A percentile compares a stretch with the other conserved stretches of the same genome.
Evolutionary conservation across 805 yeast species (phyloP).

Genomic region (Cyberlindnera veronae): DNA sequence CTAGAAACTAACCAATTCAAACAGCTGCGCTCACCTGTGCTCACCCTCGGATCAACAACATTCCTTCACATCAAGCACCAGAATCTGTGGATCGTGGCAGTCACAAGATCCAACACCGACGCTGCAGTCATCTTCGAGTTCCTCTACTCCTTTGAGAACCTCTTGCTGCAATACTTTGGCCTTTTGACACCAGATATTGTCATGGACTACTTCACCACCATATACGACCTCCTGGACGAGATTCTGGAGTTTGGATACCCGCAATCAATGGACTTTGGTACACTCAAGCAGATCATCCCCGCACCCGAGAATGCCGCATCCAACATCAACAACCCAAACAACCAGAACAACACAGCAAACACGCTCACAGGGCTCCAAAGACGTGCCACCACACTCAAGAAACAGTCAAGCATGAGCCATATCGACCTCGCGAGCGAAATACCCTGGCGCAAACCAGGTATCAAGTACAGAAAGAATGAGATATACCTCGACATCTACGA

Average conservation of each 20-base stretch:
- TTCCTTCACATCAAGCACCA: conserved; percentile 70
- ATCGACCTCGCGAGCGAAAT: conserved; percentile 15
- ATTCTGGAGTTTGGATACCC: conserved; percentile 78
- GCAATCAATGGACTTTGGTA: conserved; percentile 52
- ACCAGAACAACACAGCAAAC: neutral
- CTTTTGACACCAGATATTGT: conserved; percentile 42
- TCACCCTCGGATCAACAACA: conserved; percentile 90
- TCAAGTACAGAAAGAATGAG: conserved; percentile 80
- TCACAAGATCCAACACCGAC: conserved; percentile 86
- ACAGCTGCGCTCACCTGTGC: conserved; percentile 57
- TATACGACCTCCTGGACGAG: conserved; percentile 78
- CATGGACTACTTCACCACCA: conserved; percentile 59
- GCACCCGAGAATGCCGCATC: conserved; percentile 6
- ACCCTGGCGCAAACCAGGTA: conserved; percentile 69
- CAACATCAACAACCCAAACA: neutral
- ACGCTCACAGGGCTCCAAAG: neutral
- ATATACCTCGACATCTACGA: conserved; percentile 75
- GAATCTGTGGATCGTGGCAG: conserved; percentile 77
- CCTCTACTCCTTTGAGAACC: conserved; percentile 54
- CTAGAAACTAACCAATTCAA: conserved; percentile 3
- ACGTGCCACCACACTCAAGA: conserved; percentile 3
- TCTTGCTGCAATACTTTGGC: conserved; percentile 44
- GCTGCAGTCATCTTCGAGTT: conserved; percentile 79
- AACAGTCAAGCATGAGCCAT: conserved; percentile 1
- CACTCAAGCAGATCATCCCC: conserved; percentile 36